Evolutionary conservation across 2,329 filamentous ascomycete species (phyloP), one percentile per base, ranked within the genome.

Genomic region (Fusarium euwallaceae): DNA sequence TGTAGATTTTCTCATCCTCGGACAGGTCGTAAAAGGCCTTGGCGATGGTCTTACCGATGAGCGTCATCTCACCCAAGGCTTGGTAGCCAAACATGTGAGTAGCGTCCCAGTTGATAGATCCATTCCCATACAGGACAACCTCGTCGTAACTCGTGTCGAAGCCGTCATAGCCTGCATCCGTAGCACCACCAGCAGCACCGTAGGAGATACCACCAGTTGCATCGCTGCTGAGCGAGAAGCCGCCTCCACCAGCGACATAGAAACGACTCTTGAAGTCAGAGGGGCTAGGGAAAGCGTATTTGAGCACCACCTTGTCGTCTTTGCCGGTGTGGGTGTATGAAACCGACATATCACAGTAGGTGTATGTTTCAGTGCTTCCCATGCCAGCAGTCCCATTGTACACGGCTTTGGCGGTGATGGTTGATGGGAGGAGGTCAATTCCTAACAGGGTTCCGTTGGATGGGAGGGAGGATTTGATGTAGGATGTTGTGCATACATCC

Each of bases 81-180:
- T 86, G 82, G 80, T 89, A 89, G 1, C 81, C 83, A 63, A 88
- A 89, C 81, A 86, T 87, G 79, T 86, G 84, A 4, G 84, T 81
- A 1, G 84, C 80, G 37, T 89, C 83, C 81, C 83, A 89, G 78
- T 89, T 87, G 73, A 88, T 82, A 4, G 86, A 85, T 12, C 87
- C 87, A 67, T 90, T 88, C n/a, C 80, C 84, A 60, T 80, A 77
- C 1, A 88, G 80, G 16, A 83, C 80, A 2, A 85, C 83, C 20
- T 81, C 79, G 61, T 84, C 81, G 53, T 79, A 83, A 69, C 77
- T 82, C 66, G 78, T 76, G 70, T 77, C 77, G 75, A 87, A 86
- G 17, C 83, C 83, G 60, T 83, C 84, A 66, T 86, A 87, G 4
- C 86, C 86, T 14, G 81, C 85, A 60, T 83, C 81, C 5, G 85